Evolutionary conservation across 352 stramenopile species (phyloP).

Genomic region (Globisporangium ultimum): DNA sequence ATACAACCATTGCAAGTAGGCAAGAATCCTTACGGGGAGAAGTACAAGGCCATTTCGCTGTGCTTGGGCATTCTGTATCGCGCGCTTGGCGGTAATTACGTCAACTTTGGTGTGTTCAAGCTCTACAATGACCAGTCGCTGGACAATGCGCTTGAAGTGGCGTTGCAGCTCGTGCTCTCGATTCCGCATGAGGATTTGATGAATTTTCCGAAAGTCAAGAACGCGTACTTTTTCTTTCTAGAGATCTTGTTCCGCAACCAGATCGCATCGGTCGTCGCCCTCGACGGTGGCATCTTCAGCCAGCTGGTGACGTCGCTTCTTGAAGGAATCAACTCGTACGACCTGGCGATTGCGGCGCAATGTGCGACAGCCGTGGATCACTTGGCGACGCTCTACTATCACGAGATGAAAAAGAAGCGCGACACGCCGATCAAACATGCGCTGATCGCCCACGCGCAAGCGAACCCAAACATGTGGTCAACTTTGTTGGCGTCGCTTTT

Average conservation of each 20-base stretch:
- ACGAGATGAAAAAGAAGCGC: slow-evolving; percentile 95
- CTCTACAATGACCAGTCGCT: slow-evolving; percentile 96
- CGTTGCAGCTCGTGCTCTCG: slow-evolving; percentile 92
- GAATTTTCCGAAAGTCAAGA: slow-evolving; percentile 97
- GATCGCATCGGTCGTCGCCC: slow-evolving; percentile 90
- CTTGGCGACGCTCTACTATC: slow-evolving; percentile 90
- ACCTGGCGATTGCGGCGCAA: slow-evolving; percentile 92
- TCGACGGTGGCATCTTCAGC: slow-evolving; percentile 94
- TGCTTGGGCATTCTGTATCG: slow-evolving; percentile 90
- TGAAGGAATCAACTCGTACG: slow-evolving; percentile 86
- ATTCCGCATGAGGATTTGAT: slow-evolving; percentile 96
- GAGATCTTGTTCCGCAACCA: slow-evolving; percentile 99
- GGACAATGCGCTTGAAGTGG: slow-evolving; percentile 94
- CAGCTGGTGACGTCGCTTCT: slow-evolving; percentile 94
- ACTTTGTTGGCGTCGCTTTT: slow-evolving; percentile 90
- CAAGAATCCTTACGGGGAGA: slow-evolving; percentile 93
- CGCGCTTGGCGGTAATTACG: slow-evolving; percentile 93
- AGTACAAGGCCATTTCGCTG: slow-evolving; percentile 97
- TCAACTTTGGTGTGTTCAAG: slow-evolving; percentile 99
- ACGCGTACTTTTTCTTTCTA: slow-evolving; percentile 97
- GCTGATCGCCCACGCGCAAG: slow-evolving; percentile 89
- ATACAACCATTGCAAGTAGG: slow-evolving; percentile 79
- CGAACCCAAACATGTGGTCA: slow-evolving; percentile 92
- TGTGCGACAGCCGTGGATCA: slow-evolving; percentile 97
- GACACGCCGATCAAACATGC: slow-evolving; percentile 93